Conservation (phyloP, 768 basidiomycete genomes). For the Ephemerocybe angulata region DNA sequence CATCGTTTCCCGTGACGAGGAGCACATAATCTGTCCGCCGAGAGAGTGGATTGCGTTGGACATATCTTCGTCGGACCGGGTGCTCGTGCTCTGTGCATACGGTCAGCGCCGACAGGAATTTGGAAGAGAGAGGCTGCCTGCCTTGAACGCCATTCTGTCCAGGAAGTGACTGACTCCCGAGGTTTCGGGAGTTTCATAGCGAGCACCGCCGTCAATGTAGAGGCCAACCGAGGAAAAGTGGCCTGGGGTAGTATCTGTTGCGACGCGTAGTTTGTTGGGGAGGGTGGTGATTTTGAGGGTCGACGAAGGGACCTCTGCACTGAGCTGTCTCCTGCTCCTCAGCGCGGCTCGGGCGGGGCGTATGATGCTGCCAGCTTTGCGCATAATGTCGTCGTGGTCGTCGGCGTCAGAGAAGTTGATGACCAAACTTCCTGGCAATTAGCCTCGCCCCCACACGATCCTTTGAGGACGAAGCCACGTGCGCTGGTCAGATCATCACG, state of each 20-base stretch:
- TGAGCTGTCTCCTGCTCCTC: constrained; percentile 11
- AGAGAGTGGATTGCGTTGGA: constrained; percentile 73
- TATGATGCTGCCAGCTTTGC: constrained; percentile 36
- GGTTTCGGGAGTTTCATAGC: constrained; percentile 73
- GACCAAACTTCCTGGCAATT: too few species aligned
- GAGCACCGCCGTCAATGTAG: constrained; percentile 89
- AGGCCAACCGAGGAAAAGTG: constrained; percentile 94
- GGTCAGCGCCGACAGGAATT: constrained; percentile 1
- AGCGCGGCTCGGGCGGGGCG: constrained; percentile 23
- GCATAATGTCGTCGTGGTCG: constrained; percentile 28
- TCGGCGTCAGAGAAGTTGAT: constrained; percentile 9
- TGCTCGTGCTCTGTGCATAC: constrained; percentile 8
- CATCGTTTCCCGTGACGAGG: constrained; percentile 88
- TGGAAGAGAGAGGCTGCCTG: constrained; percentile 29
- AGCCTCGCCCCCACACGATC: too few species aligned
- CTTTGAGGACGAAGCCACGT: too few species aligned
- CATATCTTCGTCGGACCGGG: constrained; percentile 70
- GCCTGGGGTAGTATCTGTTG: constrained; percentile 85
- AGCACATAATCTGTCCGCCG: constrained; percentile 89
- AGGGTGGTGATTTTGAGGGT: constrained; percentile 73
- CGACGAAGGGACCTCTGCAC: constrained; percentile 24
- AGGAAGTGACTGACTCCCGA: constrained; percentile 89
- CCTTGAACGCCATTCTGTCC: constrained; percentile 97
- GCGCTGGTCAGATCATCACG: too few species aligned
- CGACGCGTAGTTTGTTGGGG: constrained; percentile 88